Evolutionary conservation across 1,284 basidiomycete genomes (phyloP).

Genomic region (Ganoderma meredithae): DNA sequence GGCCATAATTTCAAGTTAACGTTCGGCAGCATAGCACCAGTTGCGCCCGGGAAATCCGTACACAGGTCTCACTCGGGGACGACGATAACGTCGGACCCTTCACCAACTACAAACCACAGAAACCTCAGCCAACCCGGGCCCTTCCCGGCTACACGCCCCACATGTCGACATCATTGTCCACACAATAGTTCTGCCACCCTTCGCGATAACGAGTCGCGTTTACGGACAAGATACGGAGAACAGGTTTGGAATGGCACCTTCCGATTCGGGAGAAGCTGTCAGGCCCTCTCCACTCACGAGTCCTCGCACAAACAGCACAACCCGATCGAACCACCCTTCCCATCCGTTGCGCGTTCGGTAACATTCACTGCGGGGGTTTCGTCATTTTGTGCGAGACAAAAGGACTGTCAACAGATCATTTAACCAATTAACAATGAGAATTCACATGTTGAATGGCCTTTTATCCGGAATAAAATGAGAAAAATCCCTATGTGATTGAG

Average conservation of each 20-base stretch:
- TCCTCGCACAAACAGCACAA: neutral
- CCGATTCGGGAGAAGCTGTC: constrained; percentile 3
- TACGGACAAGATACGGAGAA: neutral
- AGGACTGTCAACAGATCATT: too few species aligned
- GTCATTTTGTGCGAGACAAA: too few species aligned
- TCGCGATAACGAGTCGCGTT: neutral
- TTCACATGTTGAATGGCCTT: too few species aligned
- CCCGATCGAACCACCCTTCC: neutral
- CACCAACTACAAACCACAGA: too few species aligned
- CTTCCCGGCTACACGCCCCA: neutral
- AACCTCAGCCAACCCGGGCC: too few species aligned
- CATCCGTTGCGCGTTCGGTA: neutral
- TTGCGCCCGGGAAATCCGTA: neutral
- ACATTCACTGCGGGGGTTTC: too few species aligned
- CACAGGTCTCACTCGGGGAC: neutral
- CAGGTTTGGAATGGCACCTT: neutral
- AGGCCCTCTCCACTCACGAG: neutral
- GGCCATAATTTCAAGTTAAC: neutral
- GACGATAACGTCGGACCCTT: neutral
- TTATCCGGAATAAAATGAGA: too few species aligned
- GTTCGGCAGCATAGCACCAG: too few species aligned
- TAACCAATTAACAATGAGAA: too few species aligned
- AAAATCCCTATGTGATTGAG: too few species aligned
- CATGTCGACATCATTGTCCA: neutral
- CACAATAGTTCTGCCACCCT: neutral